A percentile compares a stretch with the other conserved stretches of the same genome.
Evolutionary conservation across 2,329 filamentous ascomycete species (phyloP).

Genomic region (Didymella pinodella): DNA sequence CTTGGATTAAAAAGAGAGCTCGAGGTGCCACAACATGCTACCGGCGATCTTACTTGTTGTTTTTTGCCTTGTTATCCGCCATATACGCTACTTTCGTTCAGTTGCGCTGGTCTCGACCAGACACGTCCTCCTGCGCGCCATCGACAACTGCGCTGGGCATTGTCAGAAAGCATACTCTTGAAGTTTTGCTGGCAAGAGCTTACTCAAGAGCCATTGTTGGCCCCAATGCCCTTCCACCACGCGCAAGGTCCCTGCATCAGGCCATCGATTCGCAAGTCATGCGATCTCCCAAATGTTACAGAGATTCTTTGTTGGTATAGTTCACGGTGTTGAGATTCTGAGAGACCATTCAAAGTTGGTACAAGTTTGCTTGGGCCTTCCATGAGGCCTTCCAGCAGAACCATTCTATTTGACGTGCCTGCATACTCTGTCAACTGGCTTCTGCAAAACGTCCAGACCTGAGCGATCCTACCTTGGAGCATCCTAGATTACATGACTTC

Average conservation of each 20-base stretch:
- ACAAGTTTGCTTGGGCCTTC: not conserved
- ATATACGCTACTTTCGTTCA: not conserved
- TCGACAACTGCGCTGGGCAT: not conserved
- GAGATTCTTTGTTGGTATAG: not conserved
- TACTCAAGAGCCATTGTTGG: not conserved
- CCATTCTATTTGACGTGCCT: too few species aligned
- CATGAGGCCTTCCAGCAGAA: not conserved
- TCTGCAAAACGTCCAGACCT: not conserved
- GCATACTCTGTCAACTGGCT: not conserved
- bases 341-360: not conserved
- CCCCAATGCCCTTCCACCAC: not conserved
- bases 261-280: not conserved
- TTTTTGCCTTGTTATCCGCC: not conserved
- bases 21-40: not conserved
- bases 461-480: not conserved
- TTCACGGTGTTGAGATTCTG: not conserved
- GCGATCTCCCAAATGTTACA: not conserved
- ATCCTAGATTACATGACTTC: not conserved
- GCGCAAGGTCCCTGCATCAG: not conserved
- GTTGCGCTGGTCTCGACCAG: not conserved
- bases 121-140: not conserved
- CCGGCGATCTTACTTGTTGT: not conserved
- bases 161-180: not conserved
- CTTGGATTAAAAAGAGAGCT: not conserved
- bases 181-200: not conserved